Conservation (phyloP, 1,139 yeast genomes). For the Suhomyces bolitotheri region DNA sequence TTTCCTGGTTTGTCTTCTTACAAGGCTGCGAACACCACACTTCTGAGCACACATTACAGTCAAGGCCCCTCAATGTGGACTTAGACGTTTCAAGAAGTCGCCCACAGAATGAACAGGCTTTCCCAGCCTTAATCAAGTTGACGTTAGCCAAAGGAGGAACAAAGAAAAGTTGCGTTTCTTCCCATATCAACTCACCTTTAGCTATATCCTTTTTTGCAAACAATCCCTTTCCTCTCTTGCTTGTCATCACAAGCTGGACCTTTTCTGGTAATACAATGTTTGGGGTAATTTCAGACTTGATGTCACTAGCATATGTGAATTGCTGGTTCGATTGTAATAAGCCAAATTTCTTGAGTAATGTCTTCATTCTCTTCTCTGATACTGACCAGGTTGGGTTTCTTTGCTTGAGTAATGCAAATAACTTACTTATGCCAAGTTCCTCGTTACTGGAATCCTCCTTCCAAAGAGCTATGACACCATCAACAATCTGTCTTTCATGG, state of each 20-base stretch:
- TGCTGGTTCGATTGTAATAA: slow-evolving; percentile 42
- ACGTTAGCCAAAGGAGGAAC: slow-evolving; percentile 73
- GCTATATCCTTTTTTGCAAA: slow-evolving; percentile 45
- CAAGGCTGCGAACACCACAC: slow-evolving; percentile 75
- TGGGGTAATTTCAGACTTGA: slow-evolving; percentile 55
- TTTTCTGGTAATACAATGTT: slow-evolving; percentile 49
- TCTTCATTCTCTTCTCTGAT: slow-evolving; percentile 57
- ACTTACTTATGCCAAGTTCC: slow-evolving; percentile 53
- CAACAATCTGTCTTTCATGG: slow-evolving; percentile 63
- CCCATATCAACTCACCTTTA: slow-evolving; percentile 58
- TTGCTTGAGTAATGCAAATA: slow-evolving; percentile 52
- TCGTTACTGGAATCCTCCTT: slow-evolving; percentile 66
- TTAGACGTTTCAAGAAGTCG: slow-evolving; percentile 42
- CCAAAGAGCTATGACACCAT: slow-evolving; percentile 65
- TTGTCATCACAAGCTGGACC: slow-evolving; percentile 44
- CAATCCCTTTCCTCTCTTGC: slow-evolving; percentile 51
- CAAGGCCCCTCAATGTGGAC: slow-evolving; percentile 53
- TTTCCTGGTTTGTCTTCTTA: slow-evolving; percentile 49
- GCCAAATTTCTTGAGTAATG: slow-evolving; percentile 56
- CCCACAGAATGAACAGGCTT: slow-evolving; percentile 83
- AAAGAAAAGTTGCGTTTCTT: slow-evolving; percentile 61
- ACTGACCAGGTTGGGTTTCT: slow-evolving; percentile 63
- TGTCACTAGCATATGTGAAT: slow-evolving; percentile 53
- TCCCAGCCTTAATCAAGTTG: slow-evolving; percentile 61
- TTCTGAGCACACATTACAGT: slow-evolving; percentile 66